A percentile compares a stretch with the other conserved stretches of the same genome.
Evolutionary conservation across 2,329 filamentous ascomycete genomes (phyloP).

Genomic region (Neonectria neomacrospora): DNA sequence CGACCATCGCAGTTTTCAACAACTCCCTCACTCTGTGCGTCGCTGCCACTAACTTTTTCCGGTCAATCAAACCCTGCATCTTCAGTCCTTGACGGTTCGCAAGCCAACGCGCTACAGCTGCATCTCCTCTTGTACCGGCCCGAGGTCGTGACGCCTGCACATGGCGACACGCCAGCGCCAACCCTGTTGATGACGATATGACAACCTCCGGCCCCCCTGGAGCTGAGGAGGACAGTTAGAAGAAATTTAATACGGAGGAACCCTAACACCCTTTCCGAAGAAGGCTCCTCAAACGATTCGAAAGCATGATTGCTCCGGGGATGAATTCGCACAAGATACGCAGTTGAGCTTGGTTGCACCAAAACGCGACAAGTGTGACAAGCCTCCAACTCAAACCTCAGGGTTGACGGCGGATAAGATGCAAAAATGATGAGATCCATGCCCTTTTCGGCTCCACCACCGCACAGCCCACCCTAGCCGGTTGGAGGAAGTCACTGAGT

Average conservation of each 20-base stretch:
- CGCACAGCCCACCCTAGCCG: constrained; percentile 18
- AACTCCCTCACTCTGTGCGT: background rate
- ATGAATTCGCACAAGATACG: constrained; percentile 1
- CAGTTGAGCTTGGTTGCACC: constrained; percentile 17
- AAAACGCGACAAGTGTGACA: constrained; percentile 12
- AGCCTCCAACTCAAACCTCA: constrained; percentile 24
- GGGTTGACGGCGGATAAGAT: constrained; percentile 25
- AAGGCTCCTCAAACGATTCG: constrained; percentile 3
- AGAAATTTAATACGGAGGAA: constrained; percentile 1
- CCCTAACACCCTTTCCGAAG: background rate
- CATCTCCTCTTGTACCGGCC: constrained; percentile 29
- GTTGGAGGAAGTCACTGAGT: constrained; percentile 23
- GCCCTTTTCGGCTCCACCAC: constrained; percentile 36
- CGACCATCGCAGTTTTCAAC: constrained; percentile 6
- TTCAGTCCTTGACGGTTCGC: constrained; percentile 22
- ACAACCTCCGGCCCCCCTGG: constrained; percentile 8
- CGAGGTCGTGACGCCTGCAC: constrained; percentile 32
- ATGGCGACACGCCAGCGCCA: constrained; percentile 25
- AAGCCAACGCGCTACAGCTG: constrained; percentile 34
- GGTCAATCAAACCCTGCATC: constrained; percentile 27
- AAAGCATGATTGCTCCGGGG: constrained; percentile 1
- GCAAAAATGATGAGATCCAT: constrained; percentile 43
- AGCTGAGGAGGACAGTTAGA: background rate
- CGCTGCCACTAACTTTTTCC: constrained; percentile 12
- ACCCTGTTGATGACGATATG: constrained; percentile 27